Conservation (phyloP, 805 yeast species). For the Ogataea nitratoaversa region DNA sequence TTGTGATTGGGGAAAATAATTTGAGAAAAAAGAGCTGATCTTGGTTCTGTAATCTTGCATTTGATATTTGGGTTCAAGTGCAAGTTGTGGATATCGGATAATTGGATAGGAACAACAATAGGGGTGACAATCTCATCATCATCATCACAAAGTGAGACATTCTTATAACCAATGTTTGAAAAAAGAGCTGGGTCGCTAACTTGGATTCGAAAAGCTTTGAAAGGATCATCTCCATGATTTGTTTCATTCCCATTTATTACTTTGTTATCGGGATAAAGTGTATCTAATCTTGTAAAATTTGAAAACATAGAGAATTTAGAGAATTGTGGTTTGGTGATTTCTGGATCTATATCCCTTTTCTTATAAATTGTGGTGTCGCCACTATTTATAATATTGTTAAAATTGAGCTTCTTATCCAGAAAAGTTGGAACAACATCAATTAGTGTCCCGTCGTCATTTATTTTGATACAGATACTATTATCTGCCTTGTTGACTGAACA, state of each 20-base stretch:
- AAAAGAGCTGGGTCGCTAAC: slow-evolving; percentile 20
- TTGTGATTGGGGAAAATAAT: slow-evolving; percentile 11
- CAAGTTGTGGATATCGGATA: background rate
- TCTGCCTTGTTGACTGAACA: slow-evolving; percentile 34
- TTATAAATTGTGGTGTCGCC: background rate
- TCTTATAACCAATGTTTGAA: slow-evolving; percentile 18
- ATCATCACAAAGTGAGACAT: slow-evolving; percentile 11
- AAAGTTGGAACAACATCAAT: slow-evolving; percentile 30
- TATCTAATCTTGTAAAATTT: slow-evolving; percentile 9
- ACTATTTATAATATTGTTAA: slow-evolving; percentile 9
- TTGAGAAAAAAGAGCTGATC: slow-evolving; percentile 17
- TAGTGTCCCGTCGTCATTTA: slow-evolving; percentile 29
- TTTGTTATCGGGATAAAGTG: background rate
- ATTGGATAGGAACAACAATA: slow-evolving; percentile 2
- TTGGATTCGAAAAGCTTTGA: slow-evolving; percentile 24
- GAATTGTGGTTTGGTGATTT: slow-evolving; percentile 13
- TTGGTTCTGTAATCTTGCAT: slow-evolving; percentile 7
- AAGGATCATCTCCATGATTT: slow-evolving; percentile 4
- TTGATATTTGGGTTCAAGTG: background rate
- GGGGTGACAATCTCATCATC: no score
- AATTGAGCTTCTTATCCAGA: slow-evolving; percentile 9
- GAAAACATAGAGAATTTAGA: slow-evolving; percentile 13
- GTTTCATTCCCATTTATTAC: background rate
- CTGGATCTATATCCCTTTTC: slow-evolving; percentile 9
- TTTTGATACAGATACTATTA: slow-evolving; percentile 37